Evolutionary conservation across 495 filamentous ascomycete species (phyloP), one percentile per base, ranked within the genome.

Genomic region (Aspergillus nanangensis): DNA sequence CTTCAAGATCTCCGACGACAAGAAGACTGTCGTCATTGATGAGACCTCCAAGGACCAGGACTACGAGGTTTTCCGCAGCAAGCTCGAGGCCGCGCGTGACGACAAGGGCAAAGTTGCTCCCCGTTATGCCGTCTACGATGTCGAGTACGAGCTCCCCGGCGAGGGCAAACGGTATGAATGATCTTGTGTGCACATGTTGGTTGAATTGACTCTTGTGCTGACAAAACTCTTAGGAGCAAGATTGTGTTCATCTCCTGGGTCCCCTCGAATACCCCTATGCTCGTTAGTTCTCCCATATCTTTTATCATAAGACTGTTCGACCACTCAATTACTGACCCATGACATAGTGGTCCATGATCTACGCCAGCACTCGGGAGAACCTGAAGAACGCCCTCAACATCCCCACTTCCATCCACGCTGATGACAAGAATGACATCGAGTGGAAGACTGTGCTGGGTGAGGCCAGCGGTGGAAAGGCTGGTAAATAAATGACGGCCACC

Each of bases 201-300:
- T 18, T 36, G 33, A 36, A 14, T 36, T 18, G 33, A 36, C 14
- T 36, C 4, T n/a, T n/a, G n/a, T n/a, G n/a, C n/a, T n/a, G n/a
- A n/a, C n/a, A n/a, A n/a, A n/a, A n/a, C n/a, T n/a, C n/a, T n/a
- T 56, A 92, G 92, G 70, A 91, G 79, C 80, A 98, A 98, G 81
- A 93, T 98, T 58, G 84, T 87, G 55, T 95, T 97, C 75, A 87
- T 96, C 61, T 78, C 85, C 48, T 98, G 91, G 91, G 87, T 86
- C 46, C 92, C 93, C 38, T 83, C 86, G 75, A 81, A 90, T 61
- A 83, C 89, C 50, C 73, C 81, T 50, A 82, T 89, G 63, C 80
- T 83, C 71, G 92, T n/a, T 96, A 72, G 67, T 84, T 79, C 44
- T 47, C 18, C 25, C 23, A 17, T 42, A 2, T 25, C 21, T 33